Evolutionary conservation across 2,329 filamentous ascomycete species (phyloP), one percentile per base, ranked within the genome.

Genomic region (Chalaropsis ovoidea): DNA sequence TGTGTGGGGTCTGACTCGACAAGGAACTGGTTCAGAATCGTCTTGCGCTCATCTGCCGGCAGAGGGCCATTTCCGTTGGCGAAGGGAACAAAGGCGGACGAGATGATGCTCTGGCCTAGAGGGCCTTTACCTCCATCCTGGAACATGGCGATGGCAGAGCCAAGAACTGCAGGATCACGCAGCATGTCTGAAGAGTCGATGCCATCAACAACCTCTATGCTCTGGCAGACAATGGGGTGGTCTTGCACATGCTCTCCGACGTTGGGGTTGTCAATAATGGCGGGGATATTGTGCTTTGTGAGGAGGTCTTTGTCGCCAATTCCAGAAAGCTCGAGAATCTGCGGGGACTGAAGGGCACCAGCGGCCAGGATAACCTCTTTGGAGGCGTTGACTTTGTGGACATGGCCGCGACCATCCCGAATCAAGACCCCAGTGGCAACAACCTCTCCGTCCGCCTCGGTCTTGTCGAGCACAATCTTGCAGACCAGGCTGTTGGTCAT

Each of bases 181-280:
- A 78, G 69, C 22, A 72, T 67, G 64, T 78, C 74, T 41, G 69
- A 67, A 2, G 65, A 64, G 52, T 17, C 31, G 31, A 67, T n/a
- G 24, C 73, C 72, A 8, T 76, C 73, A 62, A 73, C 74, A 49
- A 78, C 75, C 47, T 79, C 76, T 70, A 79, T 77, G 71, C 68
- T 71, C 63, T 75, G 78, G 56, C 65, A 68, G 4, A 69, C 39
- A 49, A 69, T 69, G 31, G 67, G 67, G 15, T 80, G 80, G 70
- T 86, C 82, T 70, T 83, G 77, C 31, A 86, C 75, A 72, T 85
- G 84, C 19, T 75, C 78, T 54, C 83, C 83, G 15, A 86, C 82
- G 45, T 81, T 83, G 0, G 81, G 81, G 0, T 82, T 75, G 65
- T 80, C 74, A 35, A 79, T 74, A 1, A 82, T 67, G 0, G 80